Base-by-base conservation (phyloP, 208 protist species). In the Trypanosoma lewisi region DNA sequence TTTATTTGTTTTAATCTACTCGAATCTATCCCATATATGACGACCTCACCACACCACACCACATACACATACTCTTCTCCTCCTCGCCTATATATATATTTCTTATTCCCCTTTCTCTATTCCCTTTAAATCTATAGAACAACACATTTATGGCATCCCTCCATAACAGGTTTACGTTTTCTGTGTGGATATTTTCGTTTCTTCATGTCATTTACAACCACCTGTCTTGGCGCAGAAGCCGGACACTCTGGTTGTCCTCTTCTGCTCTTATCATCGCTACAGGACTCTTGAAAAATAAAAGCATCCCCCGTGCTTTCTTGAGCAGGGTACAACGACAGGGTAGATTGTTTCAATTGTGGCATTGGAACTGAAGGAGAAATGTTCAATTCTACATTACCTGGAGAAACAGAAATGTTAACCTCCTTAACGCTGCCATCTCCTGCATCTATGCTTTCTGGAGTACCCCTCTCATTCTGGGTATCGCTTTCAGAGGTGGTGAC, bases 51-150 rank as follows among this genome's bases (percentile, higher is more conserved):
- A n/a, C n/a, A n/a, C n/a, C n/a, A n/a, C n/a, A n/a, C n/a, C n/a
- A n/a, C n/a, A n/a, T n/a, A n/a, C n/a, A n/a, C n/a, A n/a, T n/a
- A n/a, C n/a, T n/a, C n/a, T n/a, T n/a, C n/a, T n/a, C n/a, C n/a
- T n/a, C n/a, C n/a, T n/a, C n/a, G 49, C 50, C 51, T 44, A 9
- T 47, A 34, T 34, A 41, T 48, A 23, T 65, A 7, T 36, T 36
- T 54, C 8, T 44, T 33, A 17, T 12, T 63, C 37, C 36, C 19
- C 37, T 7, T 23, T 51, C 37, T 39, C 3, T 63, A 6, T 21
- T 39, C 12, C 21, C 7, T 27, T 55, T 55, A n/a, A n/a, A n/a
- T 71, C 65, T 71, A 71, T 64, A 71, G 2, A 28, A 71, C 39
- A n/a, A 39, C 23, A 30, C 65, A 71, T 3, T 14, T 4, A 27